A percentile compares a stretch with the other conserved stretches of the same genome.
Conservation (phyloP, 176 grass and related monocot genomes). For the Musa itinerans region DNA sequence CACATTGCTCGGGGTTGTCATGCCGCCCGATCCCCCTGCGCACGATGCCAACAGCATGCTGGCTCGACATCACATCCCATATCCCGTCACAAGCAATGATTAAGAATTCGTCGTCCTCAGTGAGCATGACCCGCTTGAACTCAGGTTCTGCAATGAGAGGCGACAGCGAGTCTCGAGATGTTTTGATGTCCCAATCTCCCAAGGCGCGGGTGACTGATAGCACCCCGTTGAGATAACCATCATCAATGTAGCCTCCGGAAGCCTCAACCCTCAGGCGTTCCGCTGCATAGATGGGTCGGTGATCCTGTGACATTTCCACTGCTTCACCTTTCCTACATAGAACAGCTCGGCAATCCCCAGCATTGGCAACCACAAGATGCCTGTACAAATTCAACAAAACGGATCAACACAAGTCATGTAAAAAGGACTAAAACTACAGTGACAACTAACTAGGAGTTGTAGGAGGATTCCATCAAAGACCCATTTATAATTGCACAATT, state of each 20-base stretch:
- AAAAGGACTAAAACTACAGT: neutral
- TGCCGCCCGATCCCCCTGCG: constrained; percentile 7
- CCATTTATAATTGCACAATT: no score
- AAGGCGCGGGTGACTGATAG: constrained; percentile 4
- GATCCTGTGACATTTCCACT: constrained; percentile 13
- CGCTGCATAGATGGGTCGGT: constrained; percentile 4
- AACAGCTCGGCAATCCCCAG: constrained; percentile 16
- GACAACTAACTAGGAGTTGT: neutral
- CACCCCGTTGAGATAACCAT: constrained; percentile 14
- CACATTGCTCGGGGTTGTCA: constrained; percentile 8
- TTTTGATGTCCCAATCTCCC: constrained; percentile 16
- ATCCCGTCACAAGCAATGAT: constrained; percentile 16
- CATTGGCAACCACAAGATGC: constrained; percentile 8
- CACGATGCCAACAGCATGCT: constrained; percentile 12
- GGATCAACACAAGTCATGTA: neutral
- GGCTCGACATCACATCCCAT: constrained; percentile 16
- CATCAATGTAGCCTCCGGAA: constrained; percentile 3
- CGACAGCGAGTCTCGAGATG: neutral
- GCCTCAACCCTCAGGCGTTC: constrained; percentile 3
- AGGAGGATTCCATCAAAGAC: neutral
- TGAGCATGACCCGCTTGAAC: neutral
- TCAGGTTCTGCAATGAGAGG: constrained; percentile 16
- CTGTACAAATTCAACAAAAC: neutral
- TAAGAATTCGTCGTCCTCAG: constrained; percentile 15
- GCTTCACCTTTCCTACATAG: constrained; percentile 13